These are phyloP conservation scores for Radiomyces spectabilis DNA, from an alignment of 192 early-diverging fungal species.

Conservation along the genomic window DNA sequence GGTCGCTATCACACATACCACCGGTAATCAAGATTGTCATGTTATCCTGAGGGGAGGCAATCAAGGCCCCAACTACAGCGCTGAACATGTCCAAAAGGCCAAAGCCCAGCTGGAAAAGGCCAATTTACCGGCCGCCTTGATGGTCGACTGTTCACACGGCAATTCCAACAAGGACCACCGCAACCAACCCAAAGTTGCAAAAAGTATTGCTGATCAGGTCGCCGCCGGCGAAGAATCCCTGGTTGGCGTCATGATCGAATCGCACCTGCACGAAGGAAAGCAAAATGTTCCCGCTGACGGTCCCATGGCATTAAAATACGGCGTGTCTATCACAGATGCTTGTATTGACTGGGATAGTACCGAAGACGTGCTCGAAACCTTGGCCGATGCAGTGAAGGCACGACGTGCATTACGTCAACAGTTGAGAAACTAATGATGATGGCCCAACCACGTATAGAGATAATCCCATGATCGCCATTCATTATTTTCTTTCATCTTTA, in stretches of 20 bases:
- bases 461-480: no score
- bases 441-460: no score
- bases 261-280: constrained; percentile 79
- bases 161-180: constrained; percentile 85
- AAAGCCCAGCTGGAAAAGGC: constrained; percentile 56
- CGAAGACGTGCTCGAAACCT: constrained; percentile 62
- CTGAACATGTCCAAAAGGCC: constrained; percentile 48
- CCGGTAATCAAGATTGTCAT: constrained; percentile 79
- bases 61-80: constrained; percentile 81
- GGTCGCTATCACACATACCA: constrained; percentile 82
- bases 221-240: constrained; percentile 56
- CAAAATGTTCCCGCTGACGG: constrained; percentile 77
- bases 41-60: constrained; percentile 89
- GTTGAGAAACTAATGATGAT: not conserved
- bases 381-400: constrained; percentile 69
- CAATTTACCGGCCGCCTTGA: constrained; percentile 60
- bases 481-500: no score
- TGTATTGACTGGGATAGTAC: constrained; percentile 87
- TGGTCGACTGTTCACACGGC: constrained; percentile 96
- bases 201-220: constrained; percentile 65
- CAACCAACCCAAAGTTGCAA: constrained; percentile 76
- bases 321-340: constrained; percentile 89
- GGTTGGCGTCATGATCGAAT: constrained; percentile 93
- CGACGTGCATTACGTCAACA: constrained; percentile 33
- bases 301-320: constrained; percentile 65